These are phyloP conservation scores for Entomortierella lignicola DNA, from an alignment of 192 early-diverging fungal species.

Conservation along the genomic window DNA sequence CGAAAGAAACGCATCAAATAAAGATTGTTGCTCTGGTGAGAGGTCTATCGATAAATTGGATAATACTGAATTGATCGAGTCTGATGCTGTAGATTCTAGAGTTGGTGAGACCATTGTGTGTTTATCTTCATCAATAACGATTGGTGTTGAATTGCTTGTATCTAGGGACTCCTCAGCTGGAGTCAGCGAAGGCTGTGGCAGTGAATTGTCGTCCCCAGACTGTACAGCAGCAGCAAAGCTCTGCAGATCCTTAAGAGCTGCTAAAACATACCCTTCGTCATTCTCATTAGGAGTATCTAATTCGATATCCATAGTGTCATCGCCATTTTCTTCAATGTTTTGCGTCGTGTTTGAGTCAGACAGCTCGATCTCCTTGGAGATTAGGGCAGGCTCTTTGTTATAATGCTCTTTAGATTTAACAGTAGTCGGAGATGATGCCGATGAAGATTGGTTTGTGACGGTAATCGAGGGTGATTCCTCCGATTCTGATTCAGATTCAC, in stretches of 20 bases:
- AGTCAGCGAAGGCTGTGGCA: not conserved
- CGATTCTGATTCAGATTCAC: slow-evolving; percentile 37
- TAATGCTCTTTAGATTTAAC: not conserved
- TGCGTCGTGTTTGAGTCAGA: not conserved
- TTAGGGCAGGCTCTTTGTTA: not conserved
- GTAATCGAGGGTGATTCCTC: not conserved
- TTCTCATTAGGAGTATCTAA: not conserved
- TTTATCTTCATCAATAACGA: not conserved
- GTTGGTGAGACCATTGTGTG: not conserved
- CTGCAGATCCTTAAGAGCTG: slow-evolving; percentile 30
- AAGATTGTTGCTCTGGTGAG: slow-evolving; percentile 17
- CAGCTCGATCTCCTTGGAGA: not conserved
- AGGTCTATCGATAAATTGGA: not conserved
- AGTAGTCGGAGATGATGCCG: not conserved
- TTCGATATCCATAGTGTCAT: not conserved
- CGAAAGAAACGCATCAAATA: slow-evolving; percentile 24
- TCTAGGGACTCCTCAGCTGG: not conserved
- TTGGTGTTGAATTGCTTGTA: not conserved
- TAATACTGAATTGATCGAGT: not conserved
- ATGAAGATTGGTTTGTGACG: not conserved
- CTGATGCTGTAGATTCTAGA: not conserved
- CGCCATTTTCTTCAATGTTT: not conserved
- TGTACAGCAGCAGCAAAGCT: slow-evolving; percentile 31
- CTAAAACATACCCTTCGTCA: slow-evolving; percentile 17
- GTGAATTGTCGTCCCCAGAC: not conserved